Evolutionary conservation across 176 grass and related monocot genomes (phyloP), one percentile per base, ranked within the genome.

Genomic region (Lolium perenne): DNA sequence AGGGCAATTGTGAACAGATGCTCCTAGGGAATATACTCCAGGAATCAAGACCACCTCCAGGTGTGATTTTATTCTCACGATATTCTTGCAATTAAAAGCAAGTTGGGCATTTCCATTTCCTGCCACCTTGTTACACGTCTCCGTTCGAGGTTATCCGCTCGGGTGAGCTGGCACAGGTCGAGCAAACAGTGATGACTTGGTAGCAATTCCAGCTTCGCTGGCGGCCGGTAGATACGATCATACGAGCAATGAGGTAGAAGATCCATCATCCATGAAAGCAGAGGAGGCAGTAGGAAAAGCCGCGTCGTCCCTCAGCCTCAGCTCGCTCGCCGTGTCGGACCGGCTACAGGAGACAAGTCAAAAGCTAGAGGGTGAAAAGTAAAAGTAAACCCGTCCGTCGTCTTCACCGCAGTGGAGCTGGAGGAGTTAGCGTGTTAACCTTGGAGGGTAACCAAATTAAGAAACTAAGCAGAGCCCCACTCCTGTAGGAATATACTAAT

Each of bases 281-380:
- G 23, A 2, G 61, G 23, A 64, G n/a, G 49, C 12, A 51, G 51
- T 4, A 32, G 61, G 11, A 53, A 14, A 17, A 16, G 47, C 22
- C 72, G 47, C 47, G 72, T 51, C 22, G 14, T 11, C 4, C n/a
- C 12, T 49, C 12, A 61, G 58, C 32, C 32, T 35, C 32, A 35
- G 32, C 32, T 35, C 2, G 32, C 6, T 76, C 23, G 74, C 16
- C 74, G 74, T 55, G 74, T 76, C 74, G 74, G 74, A 38, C 74
- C 49, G 74, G 74, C 74, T 55, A 76, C 74, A 76, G 49, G 74
- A 76, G 74, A 55, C 74, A 55, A 76, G 48, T 76, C 49, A 76
- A 55, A 55, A 16, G 16, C 38, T 15, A 77, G 74, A 7, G 17
- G 15, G 67, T 56, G 51, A 38, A 43, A 74, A 71, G 72, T 75